Evolutionary conservation across 768 basidiomycete genomes (phyloP).

Genomic region (Xerocomus brunneocitrinus): DNA sequence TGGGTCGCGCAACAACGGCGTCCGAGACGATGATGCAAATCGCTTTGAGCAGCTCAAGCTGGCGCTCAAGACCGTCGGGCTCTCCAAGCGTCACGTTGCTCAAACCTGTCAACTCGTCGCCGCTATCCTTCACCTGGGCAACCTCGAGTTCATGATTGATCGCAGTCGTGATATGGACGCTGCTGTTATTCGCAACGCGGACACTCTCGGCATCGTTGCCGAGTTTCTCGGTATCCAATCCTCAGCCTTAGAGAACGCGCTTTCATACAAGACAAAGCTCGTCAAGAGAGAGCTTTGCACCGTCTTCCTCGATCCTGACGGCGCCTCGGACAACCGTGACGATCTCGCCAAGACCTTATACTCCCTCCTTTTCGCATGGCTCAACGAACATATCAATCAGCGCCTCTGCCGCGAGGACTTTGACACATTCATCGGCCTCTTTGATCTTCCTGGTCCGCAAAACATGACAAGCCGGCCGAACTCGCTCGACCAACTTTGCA

Average conservation of each 20-base stretch:
- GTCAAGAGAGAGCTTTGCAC: constrained; percentile 97
- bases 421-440: constrained; percentile 83
- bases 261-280: constrained; percentile 90
- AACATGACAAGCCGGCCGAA: constrained; percentile 85
- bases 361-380: constrained; percentile 91
- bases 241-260: constrained; percentile 64
- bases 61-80: constrained; percentile 87
- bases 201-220: constrained; percentile 76
- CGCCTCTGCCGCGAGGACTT: constrained; percentile 93
- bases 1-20: constrained; percentile 39
- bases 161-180: constrained; percentile 83
- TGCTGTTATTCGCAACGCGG: constrained; percentile 84
- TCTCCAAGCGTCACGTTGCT: constrained; percentile 92
- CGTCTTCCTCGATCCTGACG: constrained; percentile 91
- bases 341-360: constrained; percentile 93
- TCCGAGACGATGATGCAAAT: constrained; percentile 74
- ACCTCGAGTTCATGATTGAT: constrained; percentile 88
- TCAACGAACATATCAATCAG: constrained; percentile 95
- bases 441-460: constrained; percentile 92
- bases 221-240: constrained; percentile 87
- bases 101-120: constrained; percentile 94
- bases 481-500: constrained; percentile 92
- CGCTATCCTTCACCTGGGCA: constrained; percentile 94
- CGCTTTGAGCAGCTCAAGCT: constrained; percentile 93
- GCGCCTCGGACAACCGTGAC: constrained; percentile 88